Base-by-base conservation (phyloP, 1,284 basidiomycete genomes). In the Gomphus bonarii region DNA sequence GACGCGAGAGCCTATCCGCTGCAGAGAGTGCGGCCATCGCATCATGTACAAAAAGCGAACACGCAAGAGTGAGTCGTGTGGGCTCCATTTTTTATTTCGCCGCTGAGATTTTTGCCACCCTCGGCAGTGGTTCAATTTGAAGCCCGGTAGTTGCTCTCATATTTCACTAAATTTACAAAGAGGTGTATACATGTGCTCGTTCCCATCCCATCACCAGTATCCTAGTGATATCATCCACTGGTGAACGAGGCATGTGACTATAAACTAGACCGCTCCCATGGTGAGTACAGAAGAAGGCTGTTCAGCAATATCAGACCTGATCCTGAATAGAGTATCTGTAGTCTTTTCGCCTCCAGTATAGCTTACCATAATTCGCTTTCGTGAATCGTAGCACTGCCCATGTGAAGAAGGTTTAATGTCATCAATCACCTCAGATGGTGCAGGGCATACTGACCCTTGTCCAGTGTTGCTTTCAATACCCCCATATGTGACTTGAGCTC, bases 21-120 rank as follows among this genome's bases (percentile, higher is more conserved):
- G 95, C 74, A 81, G 90, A 65, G 94, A 98, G 70, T 99, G 95
- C 67, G 95, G 95, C 2, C 95, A 97, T 71, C 85, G 95, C 62
- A 95, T 99, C 70, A 97, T 99, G 92, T 98, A 97, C 77, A 99
- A 99, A 76, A 97, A 97, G 72, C 77, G 95, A 65, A 97, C 95
- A 20, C 91, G 85, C 69, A 79, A 92, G 76, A 97, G 95, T 98
- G 68, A 69, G 91, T 84, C n/a, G 50, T 57, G 40, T 61, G 31
- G 3, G 33, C 44, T 36, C 50, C 44, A 12, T 49, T 42, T 54
- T 12, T 59, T 57, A 61, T 61, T n/a, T n/a, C n/a, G 25, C 42
- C 55, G 46, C 58, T 54, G 61, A 60, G 31, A 60, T 62, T 59
- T 61, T 16, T 25, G 25, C 4, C 2, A 25, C 60, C n/a, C 2